phyloP scores from a whole-genome alignment of 1,284 basidiomycete genomes.

The Takashimella tepidaria region DNA sequence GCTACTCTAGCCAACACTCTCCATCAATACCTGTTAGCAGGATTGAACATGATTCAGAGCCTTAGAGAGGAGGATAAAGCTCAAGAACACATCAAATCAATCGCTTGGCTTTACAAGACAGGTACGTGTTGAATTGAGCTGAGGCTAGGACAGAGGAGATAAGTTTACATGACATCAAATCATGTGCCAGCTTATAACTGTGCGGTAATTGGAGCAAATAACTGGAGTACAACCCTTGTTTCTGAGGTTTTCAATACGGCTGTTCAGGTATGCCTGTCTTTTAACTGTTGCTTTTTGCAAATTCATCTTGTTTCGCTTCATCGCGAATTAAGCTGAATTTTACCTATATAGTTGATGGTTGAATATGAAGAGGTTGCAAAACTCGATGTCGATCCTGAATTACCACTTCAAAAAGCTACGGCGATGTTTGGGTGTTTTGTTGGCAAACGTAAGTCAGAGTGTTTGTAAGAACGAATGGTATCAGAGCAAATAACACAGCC shows the following conservation, averaged over 20 bases:
- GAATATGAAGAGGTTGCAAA: background rate
- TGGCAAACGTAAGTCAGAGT: constrained; percentile 1
- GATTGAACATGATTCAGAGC: background rate
- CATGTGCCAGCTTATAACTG: constrained; percentile 4
- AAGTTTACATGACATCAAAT: background rate
- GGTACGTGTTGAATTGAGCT: no score
- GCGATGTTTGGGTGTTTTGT: constrained; percentile 7
- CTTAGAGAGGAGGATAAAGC: background rate
- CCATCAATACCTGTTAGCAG: background rate
- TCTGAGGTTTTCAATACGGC: constrained; percentile 6
- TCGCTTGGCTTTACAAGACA: constrained; percentile 15
- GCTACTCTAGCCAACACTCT: background rate
- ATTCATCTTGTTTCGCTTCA: no score
- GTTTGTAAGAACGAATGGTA: no score
- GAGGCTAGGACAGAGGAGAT: no score
- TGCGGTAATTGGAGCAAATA: constrained; percentile 2
- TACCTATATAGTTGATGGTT: constrained; percentile 4
- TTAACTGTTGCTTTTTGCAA: no score
- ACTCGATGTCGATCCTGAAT: constrained; percentile 9
- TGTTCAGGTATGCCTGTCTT: constrained; percentile 1
- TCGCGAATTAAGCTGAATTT: no score
- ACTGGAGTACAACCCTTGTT: background rate
- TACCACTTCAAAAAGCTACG: constrained; percentile 2
- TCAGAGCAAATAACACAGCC: no score
- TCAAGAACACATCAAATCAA: constrained; percentile 5